These are phyloP conservation scores for Blastocystis sp. DNA, from an alignment of 352 stramenopile genomes.

Conservation along the genomic window DNA sequence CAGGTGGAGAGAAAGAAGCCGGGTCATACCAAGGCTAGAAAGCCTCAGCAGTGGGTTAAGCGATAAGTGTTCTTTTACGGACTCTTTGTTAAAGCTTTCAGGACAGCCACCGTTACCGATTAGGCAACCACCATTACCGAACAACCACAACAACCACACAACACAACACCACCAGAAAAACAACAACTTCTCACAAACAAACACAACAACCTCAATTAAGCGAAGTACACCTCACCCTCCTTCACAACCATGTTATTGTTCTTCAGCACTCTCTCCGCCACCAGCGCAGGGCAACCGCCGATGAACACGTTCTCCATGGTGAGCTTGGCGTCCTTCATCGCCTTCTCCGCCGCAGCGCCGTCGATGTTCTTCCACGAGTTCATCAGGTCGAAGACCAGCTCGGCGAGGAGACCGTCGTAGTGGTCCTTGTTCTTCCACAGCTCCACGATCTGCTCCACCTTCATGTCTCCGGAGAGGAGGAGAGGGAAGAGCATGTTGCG, in stretches of 20 bases:
- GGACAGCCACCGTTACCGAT: background rate
- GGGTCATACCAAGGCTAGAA: conserved; percentile 91
- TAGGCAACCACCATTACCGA: background rate
- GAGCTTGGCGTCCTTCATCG: conserved; percentile 22
- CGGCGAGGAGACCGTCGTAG: conserved; percentile 27
- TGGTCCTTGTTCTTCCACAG: conserved; percentile 51
- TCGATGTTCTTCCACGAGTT: conserved; percentile 45
- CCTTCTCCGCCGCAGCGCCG: conserved; percentile 4
- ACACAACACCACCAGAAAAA: background rate
- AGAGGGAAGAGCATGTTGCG: conserved; percentile 40
- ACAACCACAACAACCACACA: too few species aligned
- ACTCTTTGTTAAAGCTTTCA: background rate
- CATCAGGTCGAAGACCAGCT: conserved; percentile 56
- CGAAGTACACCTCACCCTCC: conserved; percentile 12
- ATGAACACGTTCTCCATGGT: conserved; percentile 40
- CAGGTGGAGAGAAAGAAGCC: conserved; percentile 95
- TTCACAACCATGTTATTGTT: conserved; percentile 9
- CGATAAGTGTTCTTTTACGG: conserved; percentile 81
- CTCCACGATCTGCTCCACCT: conserved; percentile 15
- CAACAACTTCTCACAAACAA: background rate
- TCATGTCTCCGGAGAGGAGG: background rate
- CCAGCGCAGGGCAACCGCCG: conserved; percentile 10
- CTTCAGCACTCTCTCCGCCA: conserved; percentile 8
- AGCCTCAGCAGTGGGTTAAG: conserved; percentile 96
- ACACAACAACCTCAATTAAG: background rate